Percentiles rank a stretch among this genome's conserved stretches.
Evolutionary conservation across 1,139 yeast species (phyloP).

Genomic region (Candida sanyaensis): DNA sequence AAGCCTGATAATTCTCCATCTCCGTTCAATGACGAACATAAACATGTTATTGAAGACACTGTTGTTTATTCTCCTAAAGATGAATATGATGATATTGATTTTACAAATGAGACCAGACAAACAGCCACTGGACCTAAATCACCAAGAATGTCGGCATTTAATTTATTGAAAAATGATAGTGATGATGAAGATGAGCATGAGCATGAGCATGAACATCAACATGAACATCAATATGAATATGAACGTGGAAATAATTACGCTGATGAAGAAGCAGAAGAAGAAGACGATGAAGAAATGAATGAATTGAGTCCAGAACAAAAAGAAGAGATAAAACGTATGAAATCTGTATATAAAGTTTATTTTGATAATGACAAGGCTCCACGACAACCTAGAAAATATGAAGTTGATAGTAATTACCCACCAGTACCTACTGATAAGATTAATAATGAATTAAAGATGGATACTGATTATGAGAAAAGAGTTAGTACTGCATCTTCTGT

Average conservation of each 20-base stretch:
- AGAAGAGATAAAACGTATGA: conserved; percentile 72
- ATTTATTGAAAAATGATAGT: conserved; percentile 41
- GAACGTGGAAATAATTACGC: conserved; percentile 7
- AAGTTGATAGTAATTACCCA: conserved; percentile 30
- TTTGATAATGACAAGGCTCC: conserved; percentile 52
- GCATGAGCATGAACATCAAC: conserved; percentile 18
- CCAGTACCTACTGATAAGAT: conserved; percentile 33
- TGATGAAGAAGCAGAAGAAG: conserved; percentile 28
- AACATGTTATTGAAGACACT: conserved; percentile 6
- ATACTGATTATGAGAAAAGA: conserved; percentile 41
- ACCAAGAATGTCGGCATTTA: conserved; percentile 43
- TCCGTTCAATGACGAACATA: conserved; percentile 15
- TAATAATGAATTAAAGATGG: conserved; percentile 35
- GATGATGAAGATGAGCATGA: conserved; percentile 30
- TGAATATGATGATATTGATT: conserved; percentile 15
- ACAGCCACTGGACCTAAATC: conserved; percentile 19
- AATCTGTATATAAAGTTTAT: conserved; percentile 73
- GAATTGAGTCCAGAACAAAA: conserved; percentile 54
- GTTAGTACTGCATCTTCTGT: conserved; percentile 47
- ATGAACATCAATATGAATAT: too few relatives aligned
- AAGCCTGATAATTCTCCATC: conserved; percentile 12
- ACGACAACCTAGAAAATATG: conserved; percentile 15
- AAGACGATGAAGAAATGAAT: conserved; percentile 17
- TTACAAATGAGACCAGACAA: conserved; percentile 5
- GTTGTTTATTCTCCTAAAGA: conserved; percentile 3